A percentile compares a stretch with the other conserved stretches of the same genome.
These are phyloP conservation scores for Babesia caballi DNA, from an alignment of 169 alveolate species.

Conservation along the genomic window DNA sequence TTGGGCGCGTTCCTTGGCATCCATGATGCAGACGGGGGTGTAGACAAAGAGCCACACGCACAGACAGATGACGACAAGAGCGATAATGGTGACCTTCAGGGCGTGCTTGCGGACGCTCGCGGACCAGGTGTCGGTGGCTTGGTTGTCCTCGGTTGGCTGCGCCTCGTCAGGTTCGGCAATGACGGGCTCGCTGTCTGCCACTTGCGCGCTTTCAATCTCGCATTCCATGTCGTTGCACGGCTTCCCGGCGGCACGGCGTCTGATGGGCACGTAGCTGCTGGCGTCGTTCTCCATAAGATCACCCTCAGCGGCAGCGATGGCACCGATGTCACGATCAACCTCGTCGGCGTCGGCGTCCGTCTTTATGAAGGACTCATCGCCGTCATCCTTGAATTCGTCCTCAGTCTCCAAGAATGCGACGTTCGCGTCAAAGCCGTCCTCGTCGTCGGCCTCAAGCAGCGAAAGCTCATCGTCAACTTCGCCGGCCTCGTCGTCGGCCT, in stretches of 20 bases:
- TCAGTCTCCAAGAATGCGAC: neutral
- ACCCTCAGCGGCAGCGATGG: neutral
- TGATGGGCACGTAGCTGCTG: slow-evolving; percentile 14
- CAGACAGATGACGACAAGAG: neutral
- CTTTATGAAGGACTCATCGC: no score
- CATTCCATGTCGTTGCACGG: neutral
- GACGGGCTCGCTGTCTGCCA: no score
- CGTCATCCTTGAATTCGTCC: neutral
- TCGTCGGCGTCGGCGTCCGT: neutral
- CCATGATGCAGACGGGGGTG: neutral
- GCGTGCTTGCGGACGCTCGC: no score
- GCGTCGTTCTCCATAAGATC: neutral
- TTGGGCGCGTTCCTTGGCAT: neutral
- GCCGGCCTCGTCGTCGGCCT: neutral
- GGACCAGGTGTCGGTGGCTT: no score
- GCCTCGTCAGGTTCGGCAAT: no score
- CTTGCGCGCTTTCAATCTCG: no score
- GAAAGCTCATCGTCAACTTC: neutral
- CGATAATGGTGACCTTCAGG: no score
- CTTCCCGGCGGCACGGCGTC: neutral
- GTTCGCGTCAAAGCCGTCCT: neutral
- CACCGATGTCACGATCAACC: neutral
- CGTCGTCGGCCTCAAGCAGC: neutral
- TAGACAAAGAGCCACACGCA: neutral
- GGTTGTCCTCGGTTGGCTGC: no score